phyloP scores from a whole-genome alignment of 208 protist genomes.

The Trichomonas vaginalis region DNA sequence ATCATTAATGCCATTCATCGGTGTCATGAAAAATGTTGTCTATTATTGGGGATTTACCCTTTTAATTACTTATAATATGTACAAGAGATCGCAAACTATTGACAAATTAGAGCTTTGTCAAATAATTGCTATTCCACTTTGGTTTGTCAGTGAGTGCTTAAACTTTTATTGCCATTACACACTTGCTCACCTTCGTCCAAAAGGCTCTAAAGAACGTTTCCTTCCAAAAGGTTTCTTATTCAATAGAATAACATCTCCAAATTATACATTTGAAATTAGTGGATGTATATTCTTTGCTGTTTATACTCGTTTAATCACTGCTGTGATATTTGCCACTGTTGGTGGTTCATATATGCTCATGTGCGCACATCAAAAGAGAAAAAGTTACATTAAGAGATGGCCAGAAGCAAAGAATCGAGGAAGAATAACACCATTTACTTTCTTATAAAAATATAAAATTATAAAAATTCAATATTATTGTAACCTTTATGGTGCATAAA shows the following conservation, averaged over 20 bases:
- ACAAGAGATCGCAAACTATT: neutral
- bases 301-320: neutral
- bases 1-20: neutral
- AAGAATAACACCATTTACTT: neutral
- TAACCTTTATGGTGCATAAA: too few relatives aligned
- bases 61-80: neutral
- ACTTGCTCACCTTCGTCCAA: neutral
- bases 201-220: neutral
- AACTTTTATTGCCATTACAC: neutral
- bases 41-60: neutral
- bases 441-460: neutral
- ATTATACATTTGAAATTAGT: neutral
- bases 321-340: neutral
- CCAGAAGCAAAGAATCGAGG: neutral
- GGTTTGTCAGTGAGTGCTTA: neutral
- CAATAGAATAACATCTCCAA: neutral
- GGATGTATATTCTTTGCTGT: neutral
- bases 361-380: neutral
- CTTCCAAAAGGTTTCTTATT: neutral
- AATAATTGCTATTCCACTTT: neutral
- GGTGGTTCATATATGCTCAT: neutral
- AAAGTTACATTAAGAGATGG: neutral
- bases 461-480: too few relatives aligned
- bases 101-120: neutral
- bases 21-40: neutral